Base-by-base conservation (phyloP, 139 green algal genomes). In the Haematococcus lacustris region DNA sequence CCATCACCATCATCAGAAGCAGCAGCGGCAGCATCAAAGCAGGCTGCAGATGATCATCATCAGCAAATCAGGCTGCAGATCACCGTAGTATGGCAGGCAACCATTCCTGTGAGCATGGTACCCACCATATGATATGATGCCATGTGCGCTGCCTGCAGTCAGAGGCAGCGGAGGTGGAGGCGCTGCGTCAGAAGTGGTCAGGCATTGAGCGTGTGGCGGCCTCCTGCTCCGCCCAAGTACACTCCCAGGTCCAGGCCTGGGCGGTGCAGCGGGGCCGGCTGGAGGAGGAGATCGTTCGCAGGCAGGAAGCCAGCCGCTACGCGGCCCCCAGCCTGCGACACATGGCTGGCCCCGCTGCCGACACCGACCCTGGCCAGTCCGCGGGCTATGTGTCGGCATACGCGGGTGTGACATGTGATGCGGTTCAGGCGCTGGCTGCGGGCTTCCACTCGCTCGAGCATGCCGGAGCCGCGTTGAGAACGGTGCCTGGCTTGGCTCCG, bases 211-310 rank as follows among this genome's bases (percentile, higher is more conserved):
- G 38, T 0, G 59, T 32, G 34, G 57, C 69, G 62, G 5, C 26
- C 25, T 40, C n/a, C 21, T n/a, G 30, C 3, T 25, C n/a, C 26
- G 39, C 28, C 6, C 28, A 71, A n/a, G 66, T 53, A 3, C 40
- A 37, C 69, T 34, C 2, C 40, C 66, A 78, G 63, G 39, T 83
- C 40, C 35, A 57, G 26, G 53, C 67, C 35, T 83, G 78, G 78
- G 68, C 73, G 39, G 32, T 73, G 51, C 73, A 76, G 41, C 73
- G 78, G 1, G 73, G 73, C 0, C 73, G 78, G 0, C 64, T 83
- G 23, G 78, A 83, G 63, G 78, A 83, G 64, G 78, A 83, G 73
- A 79, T 83, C 7, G 69, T 83, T n/a, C 68, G 78, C 51, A 62
- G 78, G 33, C 78, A 80, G 59, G 78, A 83, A 38, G 78, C 70